Base-by-base conservation (phyloP, 2,329 filamentous ascomycete genomes). In the Hymenoscyphus infarciens region DNA sequence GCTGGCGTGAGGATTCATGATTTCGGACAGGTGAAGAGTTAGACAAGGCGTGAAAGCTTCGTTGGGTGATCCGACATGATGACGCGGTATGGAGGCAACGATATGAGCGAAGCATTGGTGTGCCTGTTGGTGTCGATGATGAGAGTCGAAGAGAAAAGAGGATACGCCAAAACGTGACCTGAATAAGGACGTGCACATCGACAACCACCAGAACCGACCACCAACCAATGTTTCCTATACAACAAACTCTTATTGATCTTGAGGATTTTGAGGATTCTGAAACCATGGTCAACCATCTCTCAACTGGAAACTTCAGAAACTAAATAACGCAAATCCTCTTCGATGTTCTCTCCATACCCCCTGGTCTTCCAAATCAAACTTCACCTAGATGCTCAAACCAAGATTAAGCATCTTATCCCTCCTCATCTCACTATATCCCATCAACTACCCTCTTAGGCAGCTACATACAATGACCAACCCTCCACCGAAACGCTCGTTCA, bases 61-160 rank as follows among this genome's bases (percentile, higher is more conserved):
- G 54, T 35, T n/a, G 7, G n/a, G 7, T 27, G 42, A 39, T 19
- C 31, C 25, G 38, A 49, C 19, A 52, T 31, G 57, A 15, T 22
- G 61, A 38, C 31, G 53, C n/a, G 53, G 27, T 16, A 22, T 38
- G 52, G 33, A 60, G 22, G 25, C 52, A 56, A 52, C 38, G 56
- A 27, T 27, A 52, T 19, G 63, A 55, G 60, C 59, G 35, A 16
- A 62, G 60, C 68, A 69, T 68, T 57, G 29, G 55, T 54, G 16
- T 33, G 49, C 52, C 3, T 49, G 35, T 53, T 16, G 61, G 13
- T 25, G 45, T 52, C 42, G 60, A 27, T 57, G 25, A n/a, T 39
- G 53, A 2, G 45, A 33, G 33, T 11, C 13, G 33, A 35, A 61
- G 22, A 16, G 54, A 31, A 22, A 16, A 56, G n/a, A 16, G 49